Conservation (phyloP, 2,329 filamentous ascomycete species). For the Chaetomiaceae sp. region DNA sequence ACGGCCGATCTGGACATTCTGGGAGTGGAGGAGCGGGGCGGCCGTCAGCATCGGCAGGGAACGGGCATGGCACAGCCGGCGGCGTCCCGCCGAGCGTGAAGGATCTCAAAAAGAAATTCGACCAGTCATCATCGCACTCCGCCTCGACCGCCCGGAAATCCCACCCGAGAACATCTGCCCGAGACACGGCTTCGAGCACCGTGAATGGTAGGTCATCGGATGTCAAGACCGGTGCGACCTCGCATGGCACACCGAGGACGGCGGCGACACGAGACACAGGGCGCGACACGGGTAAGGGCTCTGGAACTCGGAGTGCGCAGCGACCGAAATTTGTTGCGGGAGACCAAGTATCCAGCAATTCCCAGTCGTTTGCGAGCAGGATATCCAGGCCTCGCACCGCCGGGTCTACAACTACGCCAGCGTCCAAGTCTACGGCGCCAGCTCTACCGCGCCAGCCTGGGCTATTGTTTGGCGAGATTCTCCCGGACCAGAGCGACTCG, state of each 20-base stretch:
- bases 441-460: conserved; percentile 40
- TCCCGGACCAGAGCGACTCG: conserved; percentile 53
- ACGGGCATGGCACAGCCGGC: conserved; percentile 25
- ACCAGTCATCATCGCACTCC: conserved; percentile 20
- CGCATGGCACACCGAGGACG: conserved; percentile 41
- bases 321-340: conserved; percentile 46
- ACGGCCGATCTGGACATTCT: conserved; percentile 37
- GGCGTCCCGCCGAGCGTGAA: conserved; percentile 62
- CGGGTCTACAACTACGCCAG: conserved; percentile 33
- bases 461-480: conserved; percentile 72
- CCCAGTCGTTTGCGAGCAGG: conserved; percentile 57
- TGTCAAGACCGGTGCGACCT: conserved; percentile 34
- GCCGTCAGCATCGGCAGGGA: conserved; percentile 19
- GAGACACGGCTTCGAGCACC: conserved; percentile 31
- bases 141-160: conserved; percentile 36
- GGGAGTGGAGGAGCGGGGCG: conserved; percentile 25
- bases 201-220: conserved; percentile 34
- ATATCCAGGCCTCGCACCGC: conserved; percentile 48
- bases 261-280: conserved; percentile 32
- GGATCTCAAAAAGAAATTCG: conserved; percentile 54
- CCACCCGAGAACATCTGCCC: conserved; percentile 32
- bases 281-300: conserved; percentile 29
- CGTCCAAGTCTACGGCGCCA: conserved; percentile 43
- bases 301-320: conserved; percentile 37
- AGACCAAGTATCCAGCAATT: conserved; percentile 49